Conservation (phyloP, 2,329 filamentous ascomycete species). For the Neofusicoccum laricinum region DNA sequence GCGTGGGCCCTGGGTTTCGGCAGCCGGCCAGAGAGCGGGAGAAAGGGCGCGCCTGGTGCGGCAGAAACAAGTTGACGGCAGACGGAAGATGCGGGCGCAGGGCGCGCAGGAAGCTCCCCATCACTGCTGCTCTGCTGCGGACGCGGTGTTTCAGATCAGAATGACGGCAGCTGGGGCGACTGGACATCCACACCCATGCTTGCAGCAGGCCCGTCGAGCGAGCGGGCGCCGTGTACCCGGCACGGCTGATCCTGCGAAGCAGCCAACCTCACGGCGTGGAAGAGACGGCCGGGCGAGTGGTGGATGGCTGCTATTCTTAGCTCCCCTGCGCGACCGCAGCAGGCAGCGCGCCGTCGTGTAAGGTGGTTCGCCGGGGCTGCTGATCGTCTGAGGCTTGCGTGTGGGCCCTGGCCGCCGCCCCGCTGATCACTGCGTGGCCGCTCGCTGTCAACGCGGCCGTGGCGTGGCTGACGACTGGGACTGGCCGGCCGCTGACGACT, state of each 20-base stretch:
- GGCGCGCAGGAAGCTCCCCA: neutral
- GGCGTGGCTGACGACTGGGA: neutral
- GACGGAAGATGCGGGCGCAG: too few species aligned
- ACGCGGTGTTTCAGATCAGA: slow-evolving; percentile 4
- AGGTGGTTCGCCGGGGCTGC: neutral
- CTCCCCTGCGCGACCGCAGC: neutral
- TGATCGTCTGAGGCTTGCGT: slow-evolving; percentile 10
- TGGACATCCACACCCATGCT: neutral
- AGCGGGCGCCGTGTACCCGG: neutral
- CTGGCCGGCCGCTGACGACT: neutral
- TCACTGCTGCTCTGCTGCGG: neutral
- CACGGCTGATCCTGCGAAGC: neutral
- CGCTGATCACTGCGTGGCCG: slow-evolving; percentile 12
- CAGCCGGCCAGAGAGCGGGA: neutral
- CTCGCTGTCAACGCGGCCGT: slow-evolving; percentile 5
- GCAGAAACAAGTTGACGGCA: neutral
- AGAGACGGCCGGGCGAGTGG: neutral
- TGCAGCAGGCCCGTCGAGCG: neutral
- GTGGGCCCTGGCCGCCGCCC: slow-evolving; percentile 1
- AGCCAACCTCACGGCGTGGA: too few species aligned
- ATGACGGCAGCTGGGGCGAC: neutral
- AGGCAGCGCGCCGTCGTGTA: neutral
- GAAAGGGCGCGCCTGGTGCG: neutral
- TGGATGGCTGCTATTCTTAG: neutral
- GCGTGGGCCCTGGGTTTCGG: neutral